Evolutionary conservation across 2,329 filamentous ascomycete genomes (phyloP).

Genomic region (Xylariaceae sp.): DNA sequence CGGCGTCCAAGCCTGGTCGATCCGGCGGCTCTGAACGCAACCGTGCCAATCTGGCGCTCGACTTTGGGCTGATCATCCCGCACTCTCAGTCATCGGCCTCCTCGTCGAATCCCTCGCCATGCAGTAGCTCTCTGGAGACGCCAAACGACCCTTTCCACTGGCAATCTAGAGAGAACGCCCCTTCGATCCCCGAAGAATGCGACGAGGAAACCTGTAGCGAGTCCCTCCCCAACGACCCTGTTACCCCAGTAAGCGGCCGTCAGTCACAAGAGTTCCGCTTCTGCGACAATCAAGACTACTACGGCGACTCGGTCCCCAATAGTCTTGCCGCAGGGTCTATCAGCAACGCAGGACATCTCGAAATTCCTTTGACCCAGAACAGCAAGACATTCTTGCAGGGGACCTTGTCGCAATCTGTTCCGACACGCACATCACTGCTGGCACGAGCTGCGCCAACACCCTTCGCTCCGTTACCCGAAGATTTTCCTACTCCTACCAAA

Average conservation of each 20-base stretch:
- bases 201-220: slow-evolving; percentile 56
- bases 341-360: slow-evolving; percentile 20
- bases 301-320: slow-evolving; percentile 26
- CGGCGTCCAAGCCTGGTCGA: slow-evolving; percentile 12
- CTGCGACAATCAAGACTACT: slow-evolving; percentile 37
- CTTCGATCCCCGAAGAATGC: slow-evolving; percentile 52
- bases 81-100: slow-evolving; percentile 18
- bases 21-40: slow-evolving; percentile 19
- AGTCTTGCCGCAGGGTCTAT: slow-evolving; percentile 18
- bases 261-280: slow-evolving; percentile 51
- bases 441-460: slow-evolving; percentile 14
- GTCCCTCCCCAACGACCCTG: slow-evolving; percentile 50
- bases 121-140: slow-evolving; percentile 16
- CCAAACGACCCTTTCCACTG: slow-evolving; percentile 40
- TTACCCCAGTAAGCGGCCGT: slow-evolving; percentile 55
- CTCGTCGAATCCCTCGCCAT: slow-evolving; percentile 30
- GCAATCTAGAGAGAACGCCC: slow-evolving; percentile 45
- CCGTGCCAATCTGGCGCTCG: slow-evolving; percentile 8
- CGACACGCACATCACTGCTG: slow-evolving; percentile 9
- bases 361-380: slow-evolving; percentile 17
- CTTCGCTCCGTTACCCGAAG: slow-evolving; percentile 5
- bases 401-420: slow-evolving; percentile 11
- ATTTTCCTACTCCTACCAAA: slow-evolving; percentile 12
- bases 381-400: slow-evolving; percentile 20
- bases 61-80: slow-evolving; percentile 17